Conservation (phyloP, 352 stramenopile species). For the Pythium chondricola region DNA sequence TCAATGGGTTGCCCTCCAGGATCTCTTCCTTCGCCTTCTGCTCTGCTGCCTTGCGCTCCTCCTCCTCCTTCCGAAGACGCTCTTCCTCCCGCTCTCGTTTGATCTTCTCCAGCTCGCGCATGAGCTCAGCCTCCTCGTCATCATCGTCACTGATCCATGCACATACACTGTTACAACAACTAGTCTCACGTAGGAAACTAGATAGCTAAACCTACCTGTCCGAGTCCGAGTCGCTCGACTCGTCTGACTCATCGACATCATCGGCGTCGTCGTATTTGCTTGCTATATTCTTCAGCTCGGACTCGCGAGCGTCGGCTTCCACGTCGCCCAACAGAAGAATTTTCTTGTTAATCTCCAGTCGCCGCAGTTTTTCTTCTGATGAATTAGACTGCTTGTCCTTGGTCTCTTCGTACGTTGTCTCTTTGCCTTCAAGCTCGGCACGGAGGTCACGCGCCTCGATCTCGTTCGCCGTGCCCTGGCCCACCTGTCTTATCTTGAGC, state of each 20-base stretch:
- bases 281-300: slow-evolving; percentile 82
- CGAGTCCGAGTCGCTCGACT: slow-evolving; percentile 64
- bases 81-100: slow-evolving; percentile 93
- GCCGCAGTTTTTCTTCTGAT: slow-evolving; percentile 68
- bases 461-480: slow-evolving; percentile 76
- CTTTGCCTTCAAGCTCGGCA: slow-evolving; percentile 66
- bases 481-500: slow-evolving; percentile 78
- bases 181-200: neutral
- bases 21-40: slow-evolving; percentile 88
- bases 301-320: slow-evolving; percentile 68
- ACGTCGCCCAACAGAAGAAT: slow-evolving; percentile 70
- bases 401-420: slow-evolving; percentile 65
- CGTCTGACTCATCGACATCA: slow-evolving; percentile 60
- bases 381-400: slow-evolving; percentile 73
- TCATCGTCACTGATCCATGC: slow-evolving; percentile 78
- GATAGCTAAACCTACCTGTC: slow-evolving; percentile 35
- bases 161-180: neutral
- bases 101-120: slow-evolving; percentile 98
- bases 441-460: slow-evolving; percentile 69
- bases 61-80: slow-evolving; percentile 86
- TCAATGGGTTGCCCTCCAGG: slow-evolving; percentile 92
- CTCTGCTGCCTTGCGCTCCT: slow-evolving; percentile 72
- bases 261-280: slow-evolving; percentile 90
- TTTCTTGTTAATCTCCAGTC: slow-evolving; percentile 80
- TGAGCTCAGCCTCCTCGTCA: slow-evolving; percentile 96